Evolutionary conservation across 2,329 filamentous ascomycete species (phyloP).

Genomic region (Elsinoe batatas): DNA sequence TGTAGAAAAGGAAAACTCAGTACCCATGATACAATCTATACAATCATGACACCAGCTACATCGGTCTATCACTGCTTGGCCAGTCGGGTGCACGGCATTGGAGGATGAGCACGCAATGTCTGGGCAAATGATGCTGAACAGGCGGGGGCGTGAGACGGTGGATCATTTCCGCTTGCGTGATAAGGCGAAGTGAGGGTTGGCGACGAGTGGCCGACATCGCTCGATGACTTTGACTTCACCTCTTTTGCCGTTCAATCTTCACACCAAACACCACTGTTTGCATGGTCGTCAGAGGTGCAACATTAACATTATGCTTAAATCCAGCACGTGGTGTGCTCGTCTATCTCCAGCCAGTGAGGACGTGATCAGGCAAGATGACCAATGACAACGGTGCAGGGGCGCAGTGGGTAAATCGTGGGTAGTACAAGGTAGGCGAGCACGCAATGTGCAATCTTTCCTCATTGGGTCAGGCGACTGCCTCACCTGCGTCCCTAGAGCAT

Average conservation of each 20-base stretch:
- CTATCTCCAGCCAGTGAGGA: constrained; percentile 6
- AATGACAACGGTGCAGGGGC: background rate
- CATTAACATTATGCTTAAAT: constrained; percentile 1
- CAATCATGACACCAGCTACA: background rate
- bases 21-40: background rate
- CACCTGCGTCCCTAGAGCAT: constrained; percentile 10
- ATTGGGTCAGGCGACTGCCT: constrained; percentile 2
- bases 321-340: background rate
- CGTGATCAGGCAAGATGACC: background rate
- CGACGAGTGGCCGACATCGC: constrained; percentile 3
- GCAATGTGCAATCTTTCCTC: background rate
- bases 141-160: background rate
- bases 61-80: constrained; percentile 5
- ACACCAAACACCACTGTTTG: background rate
- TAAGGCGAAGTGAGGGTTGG: background rate
- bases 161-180: constrained; percentile 7
- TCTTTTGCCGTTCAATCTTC: no score
- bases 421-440: background rate
- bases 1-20: background rate
- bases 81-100: constrained; percentile 6
- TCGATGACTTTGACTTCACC: background rate
- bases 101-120: constrained; percentile 9
- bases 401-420: background rate
- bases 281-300: background rate
- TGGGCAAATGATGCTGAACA: background rate